Evolutionary conservation across 108 stramenopile species (phyloP).

Genomic region (Aureococcus anophagefferens): DNA sequence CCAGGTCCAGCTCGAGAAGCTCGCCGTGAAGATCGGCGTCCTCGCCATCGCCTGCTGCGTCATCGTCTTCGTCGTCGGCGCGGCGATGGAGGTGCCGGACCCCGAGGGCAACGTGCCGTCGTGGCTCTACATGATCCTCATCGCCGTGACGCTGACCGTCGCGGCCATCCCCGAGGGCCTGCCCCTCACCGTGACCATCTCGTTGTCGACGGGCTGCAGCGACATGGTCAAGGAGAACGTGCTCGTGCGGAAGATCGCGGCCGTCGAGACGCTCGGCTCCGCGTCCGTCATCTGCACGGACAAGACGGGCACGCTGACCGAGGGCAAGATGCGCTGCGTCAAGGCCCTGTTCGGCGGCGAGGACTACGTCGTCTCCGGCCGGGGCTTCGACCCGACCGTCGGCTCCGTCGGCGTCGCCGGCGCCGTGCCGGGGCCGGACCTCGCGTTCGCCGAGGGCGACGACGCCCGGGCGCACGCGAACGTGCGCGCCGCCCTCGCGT

Average conservation of each 20-base stretch:
- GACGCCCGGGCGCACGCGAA: not conserved
- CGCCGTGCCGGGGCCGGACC: not conserved
- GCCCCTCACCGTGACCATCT: slow-evolving; percentile 49
- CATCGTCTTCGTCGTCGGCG: slow-evolving; percentile 26
- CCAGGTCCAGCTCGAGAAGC: slow-evolving; percentile 36
- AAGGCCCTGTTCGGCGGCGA: not conserved
- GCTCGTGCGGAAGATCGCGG: slow-evolving; percentile 41
- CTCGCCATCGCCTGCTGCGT: slow-evolving; percentile 45
- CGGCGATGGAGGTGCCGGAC: slow-evolving; percentile 12
- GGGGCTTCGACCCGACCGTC: slow-evolving; percentile 1
- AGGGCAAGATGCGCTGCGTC: slow-evolving; percentile 47
- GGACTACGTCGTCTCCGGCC: not conserved
- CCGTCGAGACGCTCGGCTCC: slow-evolving; percentile 56
- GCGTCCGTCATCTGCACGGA: slow-evolving; percentile 39
- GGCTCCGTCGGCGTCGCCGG: slow-evolving; percentile 3
- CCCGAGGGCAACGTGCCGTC: not conserved
- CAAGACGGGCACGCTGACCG: slow-evolving; percentile 57
- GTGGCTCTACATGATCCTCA: slow-evolving; percentile 37
- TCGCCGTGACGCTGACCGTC: slow-evolving; percentile 52
- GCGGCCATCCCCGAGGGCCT: too few relatives aligned
- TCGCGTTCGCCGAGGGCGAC: not conserved
- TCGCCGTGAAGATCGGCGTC: slow-evolving; percentile 37
- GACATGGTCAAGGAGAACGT: slow-evolving; percentile 30
- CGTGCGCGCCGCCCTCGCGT: not conserved
- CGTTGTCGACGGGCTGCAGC: slow-evolving; percentile 37